Evolutionary conservation across 345 rosid genomes (phyloP).

Genomic region (Aegle marmelos): DNA sequence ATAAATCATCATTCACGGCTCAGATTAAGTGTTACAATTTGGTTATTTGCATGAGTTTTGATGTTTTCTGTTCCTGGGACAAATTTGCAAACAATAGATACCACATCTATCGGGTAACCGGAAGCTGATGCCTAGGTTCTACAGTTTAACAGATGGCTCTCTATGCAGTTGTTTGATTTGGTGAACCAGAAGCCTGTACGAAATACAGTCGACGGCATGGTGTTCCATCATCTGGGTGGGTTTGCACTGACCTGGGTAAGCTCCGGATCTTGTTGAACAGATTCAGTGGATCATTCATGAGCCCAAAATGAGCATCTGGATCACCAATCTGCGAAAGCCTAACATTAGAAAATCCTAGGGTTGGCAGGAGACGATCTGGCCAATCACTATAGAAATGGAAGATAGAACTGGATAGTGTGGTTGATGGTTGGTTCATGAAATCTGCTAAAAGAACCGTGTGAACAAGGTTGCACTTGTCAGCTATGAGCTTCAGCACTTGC

Average conservation of each 20-base stretch:
- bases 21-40: conserved; percentile 2
- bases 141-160: conserved; percentile 19
- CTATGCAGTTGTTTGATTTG: conserved; percentile 37
- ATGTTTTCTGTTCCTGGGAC: conserved; percentile 21
- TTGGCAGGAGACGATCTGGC: conserved; percentile 88
- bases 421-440: conserved; percentile 89
- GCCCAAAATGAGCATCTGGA: conserved; percentile 89
- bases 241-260: conserved; percentile 69
- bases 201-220: conserved; percentile 92
- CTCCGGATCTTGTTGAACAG: conserved; percentile 79
- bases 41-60: conserved; percentile 16
- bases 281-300: conserved; percentile 66
- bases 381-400: conserved; percentile 90
- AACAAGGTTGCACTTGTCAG: conserved; percentile 56
- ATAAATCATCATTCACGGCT: conserved; percentile 11
- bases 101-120: conserved; percentile 22
- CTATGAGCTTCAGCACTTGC: conserved; percentile 85
- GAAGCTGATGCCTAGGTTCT: conserved; percentile 19
- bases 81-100: conserved; percentile 17
- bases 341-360: conserved; percentile 83
- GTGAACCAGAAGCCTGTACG: conserved; percentile 87
- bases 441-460: conserved; percentile 84
- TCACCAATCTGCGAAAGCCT: conserved; percentile 90
- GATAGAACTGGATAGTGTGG: conserved; percentile 59
- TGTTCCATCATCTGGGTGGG: conserved; percentile 85